Base-by-base conservation (phyloP, 139 green algal genomes). In the Chloropicon primus region DNA sequence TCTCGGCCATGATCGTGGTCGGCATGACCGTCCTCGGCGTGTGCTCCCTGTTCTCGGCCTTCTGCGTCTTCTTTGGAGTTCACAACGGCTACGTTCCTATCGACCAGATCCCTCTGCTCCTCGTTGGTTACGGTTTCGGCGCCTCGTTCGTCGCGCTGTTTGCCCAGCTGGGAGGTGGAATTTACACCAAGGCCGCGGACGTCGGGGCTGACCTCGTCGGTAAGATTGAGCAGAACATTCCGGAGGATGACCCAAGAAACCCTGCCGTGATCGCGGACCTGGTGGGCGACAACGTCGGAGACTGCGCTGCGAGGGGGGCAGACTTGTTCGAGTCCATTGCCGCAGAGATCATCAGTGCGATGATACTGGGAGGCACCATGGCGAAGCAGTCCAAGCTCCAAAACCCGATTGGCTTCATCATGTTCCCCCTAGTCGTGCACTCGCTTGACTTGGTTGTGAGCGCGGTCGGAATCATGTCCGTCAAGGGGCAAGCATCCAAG, bases 181-280 rank as follows among this genome's bases (percentile, higher is more conserved):
- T 93, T 62, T 93, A 92, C 84, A 93, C 88, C 26, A 93, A 93
- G 75, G 88, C 88, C 1, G 88, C 88, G 17, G 89, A 93, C 76
- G 90, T 94, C 21, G 90, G 90, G 2, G 90, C 84, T 17, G 90
- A 94, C 77, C 82, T 94, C 29, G 87, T 91, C 1, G 90, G 90
- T 28, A 94, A 94, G 81, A 86, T 93, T n/a, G 86, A 94, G 84
- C 24, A 74, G 22, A 80, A 74, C 27, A 94, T 94, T 27, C 90
- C 90, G 0, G 90, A 94, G 79, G 90, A 94, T 76, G 90, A 94
- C 78, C 89, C 90, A 0, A 75, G 89, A 17, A 93, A 93, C 78
- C 88, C 89, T 1, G 89, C 89, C 2, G 82, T 87, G 53, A 90
- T 93, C 54, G 89, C 89, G 1, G 88, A 93, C 53, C 82, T 85